Evolutionary conservation across 2,329 filamentous ascomycete species (phyloP).

Genomic region (Phoma herbarum): DNA sequence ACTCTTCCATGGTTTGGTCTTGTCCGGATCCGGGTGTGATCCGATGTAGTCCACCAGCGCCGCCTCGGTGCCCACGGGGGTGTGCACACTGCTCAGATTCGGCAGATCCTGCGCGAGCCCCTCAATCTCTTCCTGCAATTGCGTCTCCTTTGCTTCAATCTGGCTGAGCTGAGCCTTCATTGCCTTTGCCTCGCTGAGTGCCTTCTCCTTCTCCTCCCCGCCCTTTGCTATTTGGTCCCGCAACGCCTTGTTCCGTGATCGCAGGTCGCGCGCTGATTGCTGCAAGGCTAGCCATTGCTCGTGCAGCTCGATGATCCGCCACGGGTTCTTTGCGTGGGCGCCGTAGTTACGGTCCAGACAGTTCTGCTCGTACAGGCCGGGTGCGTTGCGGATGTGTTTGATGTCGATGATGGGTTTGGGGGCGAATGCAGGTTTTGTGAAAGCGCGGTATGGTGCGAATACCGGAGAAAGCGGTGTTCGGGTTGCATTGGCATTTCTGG

Average conservation of each 20-base stretch:
- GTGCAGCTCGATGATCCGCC: slow-evolving; percentile 61
- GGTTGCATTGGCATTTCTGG: not conserved
- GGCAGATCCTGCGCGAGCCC: slow-evolving; percentile 79
- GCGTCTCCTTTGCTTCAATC: slow-evolving; percentile 70
- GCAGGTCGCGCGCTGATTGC: slow-evolving; percentile 65
- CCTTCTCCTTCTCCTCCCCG: slow-evolving; percentile 56
- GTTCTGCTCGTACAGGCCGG: slow-evolving; percentile 81
- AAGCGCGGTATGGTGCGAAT: slow-evolving; percentile 53
- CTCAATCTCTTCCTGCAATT: slow-evolving; percentile 72
- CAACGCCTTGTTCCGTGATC: slow-evolving; percentile 72
- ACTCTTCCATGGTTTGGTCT: slow-evolving; percentile 68
- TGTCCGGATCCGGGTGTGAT: slow-evolving; percentile 61
- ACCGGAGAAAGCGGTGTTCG: not conserved
- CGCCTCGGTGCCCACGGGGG: slow-evolving; percentile 74
- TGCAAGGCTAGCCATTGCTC: slow-evolving; percentile 62
- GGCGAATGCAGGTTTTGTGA: slow-evolving; percentile 71
- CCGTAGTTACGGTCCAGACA: slow-evolving; percentile 86
- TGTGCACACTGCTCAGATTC: slow-evolving; percentile 81
- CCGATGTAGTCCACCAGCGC: slow-evolving; percentile 81
- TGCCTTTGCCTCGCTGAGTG: slow-evolving; percentile 70
- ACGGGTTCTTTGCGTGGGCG: slow-evolving; percentile 60
- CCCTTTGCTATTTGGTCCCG: slow-evolving; percentile 62
- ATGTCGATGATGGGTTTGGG: slow-evolving; percentile 84
- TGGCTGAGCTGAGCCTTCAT: slow-evolving; percentile 70
- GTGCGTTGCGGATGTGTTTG: slow-evolving; percentile 88